Evolutionary conservation across 768 basidiomycete genomes (phyloP).

Genomic region (Mycena rosella): DNA sequence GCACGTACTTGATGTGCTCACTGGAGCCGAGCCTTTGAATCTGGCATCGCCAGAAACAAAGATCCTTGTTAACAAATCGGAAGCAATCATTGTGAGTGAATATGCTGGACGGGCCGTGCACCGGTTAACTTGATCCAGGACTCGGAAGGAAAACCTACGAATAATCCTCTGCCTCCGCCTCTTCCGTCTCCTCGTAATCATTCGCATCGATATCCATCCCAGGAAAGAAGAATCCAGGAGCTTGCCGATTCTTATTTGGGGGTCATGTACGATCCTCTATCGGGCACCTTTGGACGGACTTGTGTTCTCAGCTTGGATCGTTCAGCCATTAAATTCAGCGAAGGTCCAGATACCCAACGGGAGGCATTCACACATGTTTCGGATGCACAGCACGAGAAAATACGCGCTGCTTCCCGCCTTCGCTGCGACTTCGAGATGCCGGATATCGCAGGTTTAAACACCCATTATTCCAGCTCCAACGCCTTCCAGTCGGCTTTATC

Average conservation of each 20-base stretch:
- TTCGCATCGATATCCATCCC: no score
- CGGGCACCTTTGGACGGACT: slow-evolving; percentile 16
- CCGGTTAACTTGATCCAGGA: no score
- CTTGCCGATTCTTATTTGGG: slow-evolving; percentile 23
- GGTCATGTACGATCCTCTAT: slow-evolving; percentile 18
- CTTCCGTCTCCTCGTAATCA: no score
- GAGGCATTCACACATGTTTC: slow-evolving; percentile 10
- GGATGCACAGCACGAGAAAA: slow-evolving; percentile 6
- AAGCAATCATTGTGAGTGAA: not conserved
- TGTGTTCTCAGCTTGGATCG: slow-evolving; percentile 14
- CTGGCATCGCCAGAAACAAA: not conserved
- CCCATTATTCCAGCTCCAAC: slow-evolving; percentile 21
- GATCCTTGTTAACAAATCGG: slow-evolving; percentile 4
- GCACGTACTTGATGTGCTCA: slow-evolving; percentile 11
- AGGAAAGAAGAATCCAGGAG: slow-evolving; percentile 4
- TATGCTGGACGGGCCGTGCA: not conserved
- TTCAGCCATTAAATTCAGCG: slow-evolving; percentile 6
- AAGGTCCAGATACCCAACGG: slow-evolving; percentile 1
- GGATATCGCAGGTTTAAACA: slow-evolving; percentile 8
- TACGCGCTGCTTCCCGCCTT: slow-evolving; percentile 6
- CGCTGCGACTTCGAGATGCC: slow-evolving; percentile 17
- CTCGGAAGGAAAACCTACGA: not conserved
- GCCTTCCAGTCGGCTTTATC: slow-evolving; percentile 6
- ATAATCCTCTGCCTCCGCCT: not conserved
- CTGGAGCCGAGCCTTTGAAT: slow-evolving; percentile 7